Evolutionary conservation across 2,329 filamentous ascomycete species (phyloP).

Genomic region (Calonectria pteridis): DNA sequence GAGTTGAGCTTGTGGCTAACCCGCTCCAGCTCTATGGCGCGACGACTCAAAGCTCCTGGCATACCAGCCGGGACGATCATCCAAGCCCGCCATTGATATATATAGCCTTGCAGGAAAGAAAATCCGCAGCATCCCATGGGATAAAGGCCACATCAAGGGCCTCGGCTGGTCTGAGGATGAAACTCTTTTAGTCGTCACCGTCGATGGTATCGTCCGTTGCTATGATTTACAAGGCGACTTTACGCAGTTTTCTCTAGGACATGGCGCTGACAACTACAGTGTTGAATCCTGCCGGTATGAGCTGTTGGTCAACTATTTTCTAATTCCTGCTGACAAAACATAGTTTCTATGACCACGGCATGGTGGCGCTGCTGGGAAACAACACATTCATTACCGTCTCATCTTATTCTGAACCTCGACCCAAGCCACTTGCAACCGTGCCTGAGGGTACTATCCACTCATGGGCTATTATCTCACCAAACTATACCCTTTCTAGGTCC

Average conservation of each 20-base stretch:
- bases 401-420: slow-evolving; percentile 90
- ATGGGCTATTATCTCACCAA: slow-evolving; percentile 90
- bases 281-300: slow-evolving; percentile 81
- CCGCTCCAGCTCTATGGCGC: slow-evolving; percentile 81
- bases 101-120: slow-evolving; percentile 94
- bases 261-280: slow-evolving; percentile 88
- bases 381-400: slow-evolving; percentile 90
- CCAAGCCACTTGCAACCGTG: slow-evolving; percentile 81
- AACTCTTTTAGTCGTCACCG: slow-evolving; percentile 86
- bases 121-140: slow-evolving; percentile 89
- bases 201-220: slow-evolving; percentile 90
- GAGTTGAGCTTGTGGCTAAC: slow-evolving; percentile 25
- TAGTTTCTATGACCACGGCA: slow-evolving; percentile 88
- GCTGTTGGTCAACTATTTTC: neutral
- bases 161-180: slow-evolving; percentile 98
- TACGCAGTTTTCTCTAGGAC: slow-evolving; percentile 90
- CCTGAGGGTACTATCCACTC: slow-evolving; percentile 85
- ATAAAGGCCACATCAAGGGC: slow-evolving; percentile 87
- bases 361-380: slow-evolving; percentile 91
- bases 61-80: slow-evolving; percentile 77
- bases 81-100: slow-evolving; percentile 90
- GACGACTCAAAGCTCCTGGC: slow-evolving; percentile 88
- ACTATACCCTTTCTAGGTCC: slow-evolving; percentile 88
- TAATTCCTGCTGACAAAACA: slow-evolving; percentile 27
- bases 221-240: slow-evolving; percentile 97